Evolutionary conservation across 805 yeast genomes (phyloP).

Genomic region (Schwanniomyces vanrijiae): DNA sequence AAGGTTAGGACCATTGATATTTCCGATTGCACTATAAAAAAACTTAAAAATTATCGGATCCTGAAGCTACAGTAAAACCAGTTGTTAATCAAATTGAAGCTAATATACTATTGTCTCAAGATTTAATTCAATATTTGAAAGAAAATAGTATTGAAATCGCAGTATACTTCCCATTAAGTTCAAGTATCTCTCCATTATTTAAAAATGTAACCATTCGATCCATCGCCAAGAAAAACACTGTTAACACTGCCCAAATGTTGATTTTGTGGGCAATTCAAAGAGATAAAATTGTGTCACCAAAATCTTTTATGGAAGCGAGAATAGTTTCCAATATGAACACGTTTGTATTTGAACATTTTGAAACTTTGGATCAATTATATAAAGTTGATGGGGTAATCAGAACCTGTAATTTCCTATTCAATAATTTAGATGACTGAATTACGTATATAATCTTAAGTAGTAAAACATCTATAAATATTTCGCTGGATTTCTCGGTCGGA

Average conservation of each 20-base stretch:
- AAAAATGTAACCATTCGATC: conserved; percentile 25
- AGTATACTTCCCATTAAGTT: conserved; percentile 36
- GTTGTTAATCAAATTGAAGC: conserved; percentile 52
- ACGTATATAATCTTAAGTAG: too few species aligned
- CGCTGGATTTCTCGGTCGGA: neutral
- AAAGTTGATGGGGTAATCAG: conserved; percentile 36
- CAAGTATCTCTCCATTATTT: conserved; percentile 35
- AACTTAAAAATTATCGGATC: conserved; percentile 45
- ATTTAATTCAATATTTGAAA: conserved; percentile 53
- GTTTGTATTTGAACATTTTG: conserved; percentile 36
- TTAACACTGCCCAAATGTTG: conserved; percentile 34
- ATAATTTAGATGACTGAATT: conserved; percentile 12
- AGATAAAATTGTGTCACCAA: conserved; percentile 39
- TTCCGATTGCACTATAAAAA: conserved; percentile 48
- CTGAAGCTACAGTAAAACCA: conserved; percentile 40
- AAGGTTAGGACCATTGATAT: conserved; percentile 56
- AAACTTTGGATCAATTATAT: conserved; percentile 28
- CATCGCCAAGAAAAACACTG: conserved; percentile 31
- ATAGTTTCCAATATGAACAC: conserved; percentile 38
- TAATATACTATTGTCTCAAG: conserved; percentile 51
- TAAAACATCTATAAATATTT: neutral
- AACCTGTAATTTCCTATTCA: conserved; percentile 23
- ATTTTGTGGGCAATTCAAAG: conserved; percentile 42
- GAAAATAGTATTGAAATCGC: conserved; percentile 32
- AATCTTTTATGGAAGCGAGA: conserved; percentile 36